Evolutionary conservation across 495 filamentous ascomycete genomes (phyloP), one percentile per base, ranked within the genome.

Genomic region (Immersiella caudata): DNA sequence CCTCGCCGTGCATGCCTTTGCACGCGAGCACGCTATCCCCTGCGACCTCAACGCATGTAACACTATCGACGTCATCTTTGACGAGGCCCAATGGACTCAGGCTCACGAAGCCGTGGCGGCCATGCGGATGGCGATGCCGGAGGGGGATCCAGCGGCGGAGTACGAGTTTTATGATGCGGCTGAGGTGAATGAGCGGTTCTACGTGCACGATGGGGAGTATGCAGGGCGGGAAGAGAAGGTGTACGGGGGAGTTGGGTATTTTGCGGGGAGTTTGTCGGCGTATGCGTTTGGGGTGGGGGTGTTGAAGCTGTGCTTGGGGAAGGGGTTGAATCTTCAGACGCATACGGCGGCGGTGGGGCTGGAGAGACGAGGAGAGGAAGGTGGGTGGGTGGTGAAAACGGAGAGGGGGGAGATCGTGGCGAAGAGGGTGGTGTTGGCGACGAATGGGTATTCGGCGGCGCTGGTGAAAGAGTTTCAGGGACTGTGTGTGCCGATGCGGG

Each of bases 371-470:
- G 57, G 14, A 22, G 62, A 33, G 4, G 67, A n/a, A n/a, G n/a
- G n/a, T n/a, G n/a, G 26, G 5, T 87, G 85, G 77, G 71, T 66
- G 12, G 74, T 91, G 0, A 56, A 83, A 26, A 91, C 89, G 2
- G 63, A 74, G 16, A 79, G 86, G 25, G 88, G 88, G 18, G 74
- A 50, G 6, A 84, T 91, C n/a, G 71, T 49, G 8, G 81, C 89
- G 0, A 67, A 67, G 25, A 84, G 81, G 54, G 80, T 93, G 2
- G 79, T 93, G 9, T 73, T 91, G 57, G 91, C 90, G 26, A 93
- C 89, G 33, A 93, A 93, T 65, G 91, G 87, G 24, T 92, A 92
- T 70, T 87, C 89, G 1, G 84, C 87, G 1, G 79, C 77, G 18
- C 75, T 93, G 14, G 79, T 85, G 50, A 81, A 84, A 5, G 70